Evolutionary conservation across 2,329 filamentous ascomycete genomes (phyloP), one percentile per base, ranked within the genome.

Genomic region (Pseudocercospora cruenta): DNA sequence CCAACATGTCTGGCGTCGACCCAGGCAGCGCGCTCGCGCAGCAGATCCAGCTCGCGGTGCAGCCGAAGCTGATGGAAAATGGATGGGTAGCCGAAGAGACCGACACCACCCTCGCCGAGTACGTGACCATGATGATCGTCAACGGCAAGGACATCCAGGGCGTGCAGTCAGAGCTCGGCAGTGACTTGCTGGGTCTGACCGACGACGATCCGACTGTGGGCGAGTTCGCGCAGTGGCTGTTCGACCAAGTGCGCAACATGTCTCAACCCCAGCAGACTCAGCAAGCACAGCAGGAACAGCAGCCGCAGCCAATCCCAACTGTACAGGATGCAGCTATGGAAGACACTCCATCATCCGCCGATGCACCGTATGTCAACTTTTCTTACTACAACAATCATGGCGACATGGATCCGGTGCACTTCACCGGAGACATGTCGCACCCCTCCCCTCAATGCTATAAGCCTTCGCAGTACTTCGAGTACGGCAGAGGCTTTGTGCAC

Each of bases 41-140:
- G 72, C 91, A 93, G 70, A 87, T 99, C 62, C 93, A 91, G 77
- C 84, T 85, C 73, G 90, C 90, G 49, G 93, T 98, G 69, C 92
- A 95, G 80, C 91, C 92, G 33, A 98, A 98, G 83, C 85, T 99
- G 65, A 88, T 93, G 66, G 94, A 99, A 81, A 90, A 94, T 71
- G 94, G 94, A 74, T 98, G 95, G 94, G 89, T 91, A 31, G 90
- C 90, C 72, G 91, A 90, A 68, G 91, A 92, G 73, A 87, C 88
- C 75, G 93, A 94, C 79, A 90, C 90, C 24, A 92, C 93, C 43
- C 87, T 99, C 66, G 90, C 93, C 66, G 95, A 99, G 82, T 99
- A 98, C 82, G 95, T 99, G 72, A 91, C 98, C 66, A 88, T 98
- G 69, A 97, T 98, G 94, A 87, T 99, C 33, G 92, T 92, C 69